A percentile compares a stretch with the other conserved stretches of the same genome.
Conservation (phyloP, 2,329 filamentous ascomycete species). For the Xylariaceae sp. region DNA sequence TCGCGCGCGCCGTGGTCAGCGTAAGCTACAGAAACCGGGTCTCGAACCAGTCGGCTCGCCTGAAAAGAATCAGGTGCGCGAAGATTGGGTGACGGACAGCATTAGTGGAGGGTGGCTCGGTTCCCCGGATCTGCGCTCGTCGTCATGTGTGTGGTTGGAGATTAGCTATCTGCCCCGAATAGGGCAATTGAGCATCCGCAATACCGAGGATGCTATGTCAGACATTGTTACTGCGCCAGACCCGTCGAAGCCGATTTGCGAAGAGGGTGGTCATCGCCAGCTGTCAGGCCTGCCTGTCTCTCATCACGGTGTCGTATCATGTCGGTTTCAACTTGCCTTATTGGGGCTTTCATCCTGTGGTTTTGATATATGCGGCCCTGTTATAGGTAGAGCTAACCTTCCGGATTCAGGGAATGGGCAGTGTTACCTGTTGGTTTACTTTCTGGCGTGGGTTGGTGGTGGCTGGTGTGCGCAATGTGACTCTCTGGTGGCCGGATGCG, state of each 20-base stretch:
- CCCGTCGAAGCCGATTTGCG: neutral
- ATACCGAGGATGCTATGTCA: slow-evolving; percentile 14
- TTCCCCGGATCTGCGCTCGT: neutral
- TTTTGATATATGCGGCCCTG: too few relatives aligned
- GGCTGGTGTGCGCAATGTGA: too few relatives aligned
- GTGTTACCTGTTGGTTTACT: too few relatives aligned
- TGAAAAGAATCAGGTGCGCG: neutral
- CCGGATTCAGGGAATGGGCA: too few relatives aligned
- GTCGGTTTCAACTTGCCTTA: neutral
- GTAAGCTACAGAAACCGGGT: neutral
- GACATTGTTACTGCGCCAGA: slow-evolving; percentile 3
- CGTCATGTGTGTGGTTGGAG: slow-evolving; percentile 9
- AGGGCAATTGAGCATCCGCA: neutral
- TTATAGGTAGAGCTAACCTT: too few relatives aligned
- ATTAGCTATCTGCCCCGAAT: neutral
- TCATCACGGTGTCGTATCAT: neutral
- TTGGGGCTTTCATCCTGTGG: too few relatives aligned
- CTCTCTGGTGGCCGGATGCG: slow-evolving; percentile 9
- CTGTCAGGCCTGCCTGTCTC: too few relatives aligned
- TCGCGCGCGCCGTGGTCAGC: neutral
- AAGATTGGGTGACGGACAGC: neutral
- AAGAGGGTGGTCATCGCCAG: neutral
- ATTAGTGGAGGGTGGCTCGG: neutral
- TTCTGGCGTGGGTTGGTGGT: too few relatives aligned
- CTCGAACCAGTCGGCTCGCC: neutral